Evolutionary conservation across 2,329 filamentous ascomycete genomes (phyloP).

Genomic region (Pyricularia sp.): DNA sequence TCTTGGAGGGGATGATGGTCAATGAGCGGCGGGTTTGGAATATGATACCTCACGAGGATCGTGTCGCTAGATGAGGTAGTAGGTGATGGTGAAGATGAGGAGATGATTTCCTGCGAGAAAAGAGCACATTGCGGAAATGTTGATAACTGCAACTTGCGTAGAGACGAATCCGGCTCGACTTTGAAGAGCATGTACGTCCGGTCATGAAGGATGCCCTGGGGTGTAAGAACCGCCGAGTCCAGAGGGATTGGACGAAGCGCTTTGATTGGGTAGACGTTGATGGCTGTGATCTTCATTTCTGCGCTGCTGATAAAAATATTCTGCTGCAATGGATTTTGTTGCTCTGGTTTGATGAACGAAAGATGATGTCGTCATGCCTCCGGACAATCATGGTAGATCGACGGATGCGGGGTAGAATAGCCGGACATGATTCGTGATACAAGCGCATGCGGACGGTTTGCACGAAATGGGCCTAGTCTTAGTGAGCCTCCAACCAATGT

Average conservation of each 20-base stretch:
- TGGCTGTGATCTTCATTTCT: neutral
- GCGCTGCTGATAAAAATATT: neutral
- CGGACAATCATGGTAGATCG: too few relatives aligned
- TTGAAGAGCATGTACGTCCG: neutral
- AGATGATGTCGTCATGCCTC: neutral
- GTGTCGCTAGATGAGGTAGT: neutral
- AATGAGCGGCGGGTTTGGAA: neutral
- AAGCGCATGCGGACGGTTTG: too few relatives aligned
- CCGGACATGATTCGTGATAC: too few relatives aligned
- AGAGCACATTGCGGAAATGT: neutral
- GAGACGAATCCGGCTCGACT: neutral
- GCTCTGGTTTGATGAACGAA: neutral
- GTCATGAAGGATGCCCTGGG: neutral
- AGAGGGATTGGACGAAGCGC: neutral
- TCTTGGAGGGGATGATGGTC: neutral
- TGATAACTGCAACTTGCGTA: neutral
- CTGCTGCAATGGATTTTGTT: neutral
- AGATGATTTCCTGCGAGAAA: neutral
- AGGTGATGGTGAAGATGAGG: neutral
- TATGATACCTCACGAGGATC: neutral
- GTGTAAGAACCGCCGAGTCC: neutral
- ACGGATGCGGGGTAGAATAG: too few relatives aligned
- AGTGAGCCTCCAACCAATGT: too few relatives aligned
- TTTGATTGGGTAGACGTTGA: neutral
- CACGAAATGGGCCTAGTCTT: too few relatives aligned